phyloP scores from a whole-genome alignment of 805 yeast genomes.

The Yarrowia bubula region DNA sequence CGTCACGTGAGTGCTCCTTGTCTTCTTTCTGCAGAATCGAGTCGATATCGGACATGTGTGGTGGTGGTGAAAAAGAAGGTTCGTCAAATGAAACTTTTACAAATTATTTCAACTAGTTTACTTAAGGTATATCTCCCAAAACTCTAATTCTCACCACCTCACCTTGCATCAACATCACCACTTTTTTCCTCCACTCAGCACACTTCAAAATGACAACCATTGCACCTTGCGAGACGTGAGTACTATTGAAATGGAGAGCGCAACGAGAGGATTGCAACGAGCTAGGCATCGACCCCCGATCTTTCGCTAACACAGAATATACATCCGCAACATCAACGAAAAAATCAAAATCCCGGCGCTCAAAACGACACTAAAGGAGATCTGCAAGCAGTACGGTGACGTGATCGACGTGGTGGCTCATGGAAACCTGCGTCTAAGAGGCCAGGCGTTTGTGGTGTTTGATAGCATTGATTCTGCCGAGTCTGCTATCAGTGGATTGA shows the following conservation, averaged over 20 bases:
- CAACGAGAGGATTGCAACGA: neutral
- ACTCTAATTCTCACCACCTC: neutral
- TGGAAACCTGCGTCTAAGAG: constrained; percentile 63
- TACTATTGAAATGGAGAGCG: neutral
- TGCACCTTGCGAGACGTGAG: constrained; percentile 16
- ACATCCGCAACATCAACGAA: constrained; percentile 72
- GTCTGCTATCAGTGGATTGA: constrained; percentile 46
- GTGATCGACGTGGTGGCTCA: constrained; percentile 55
- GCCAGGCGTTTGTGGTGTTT: constrained; percentile 78
- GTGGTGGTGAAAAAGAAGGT: neutral
- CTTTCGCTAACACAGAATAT: constrained; percentile 39
- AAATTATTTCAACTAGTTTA: too few relatives aligned
- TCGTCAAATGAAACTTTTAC: neutral
- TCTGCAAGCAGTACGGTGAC: constrained; percentile 50
- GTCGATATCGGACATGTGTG: constrained; percentile 36
- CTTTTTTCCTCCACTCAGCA: neutral
- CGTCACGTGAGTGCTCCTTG: constrained; percentile 42
- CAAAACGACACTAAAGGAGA: constrained; percentile 43
- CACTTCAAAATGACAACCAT: neutral
- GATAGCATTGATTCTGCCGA: constrained; percentile 45
- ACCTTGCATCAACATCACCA: constrained; percentile 13
- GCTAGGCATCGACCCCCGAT: too few relatives aligned
- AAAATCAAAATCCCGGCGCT: constrained; percentile 55
- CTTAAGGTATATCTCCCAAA: neutral
- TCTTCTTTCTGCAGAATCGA: constrained; percentile 37